phyloP scores from a whole-genome alignment of 108 stramenopile genomes.

The Aurantiochytrium sp. region DNA sequence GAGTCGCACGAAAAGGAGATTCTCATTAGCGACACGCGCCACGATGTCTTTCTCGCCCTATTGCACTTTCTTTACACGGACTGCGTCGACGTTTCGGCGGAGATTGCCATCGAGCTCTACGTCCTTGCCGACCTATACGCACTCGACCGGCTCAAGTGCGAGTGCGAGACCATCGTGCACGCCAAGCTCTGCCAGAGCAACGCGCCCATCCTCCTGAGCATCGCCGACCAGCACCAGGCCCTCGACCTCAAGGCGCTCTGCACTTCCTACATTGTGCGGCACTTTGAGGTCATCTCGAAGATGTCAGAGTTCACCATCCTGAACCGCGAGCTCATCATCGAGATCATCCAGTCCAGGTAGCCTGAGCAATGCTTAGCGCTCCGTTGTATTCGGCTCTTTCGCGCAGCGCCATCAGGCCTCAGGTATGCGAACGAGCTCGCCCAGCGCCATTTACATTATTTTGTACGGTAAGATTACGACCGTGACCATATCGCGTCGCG shows the following conservation, averaged over 20 bases:
- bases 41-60: slow-evolving; percentile 75
- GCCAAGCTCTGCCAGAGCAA: slow-evolving; percentile 82
- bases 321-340: slow-evolving; percentile 94
- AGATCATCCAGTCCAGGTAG: slow-evolving; percentile 60
- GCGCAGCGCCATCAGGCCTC: too few species aligned
- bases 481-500: too few species aligned
- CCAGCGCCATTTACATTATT: too few species aligned
- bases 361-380: too few species aligned
- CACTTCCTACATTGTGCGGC: slow-evolving; percentile 78
- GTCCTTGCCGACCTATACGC: slow-evolving; percentile 90
- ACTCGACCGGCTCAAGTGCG: slow-evolving; percentile 84
- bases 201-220: slow-evolving; percentile 88
- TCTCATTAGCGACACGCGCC: slow-evolving; percentile 65
- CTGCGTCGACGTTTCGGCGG: slow-evolving; percentile 69
- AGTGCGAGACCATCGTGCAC: slow-evolving; percentile 92
- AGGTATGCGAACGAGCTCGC: too few species aligned
- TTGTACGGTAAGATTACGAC: too few species aligned
- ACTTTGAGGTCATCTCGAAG: slow-evolving; percentile 90
- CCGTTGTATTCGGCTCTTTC: too few species aligned
- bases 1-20: slow-evolving; percentile 67
- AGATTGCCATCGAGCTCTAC: slow-evolving; percentile 91
- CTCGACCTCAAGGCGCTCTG: slow-evolving; percentile 73
- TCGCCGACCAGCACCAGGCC: slow-evolving; percentile 87
- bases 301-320: slow-evolving; percentile 94
- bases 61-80: slow-evolving; percentile 94